Percentiles rank a stretch among this genome's conserved stretches.
Evolutionary conservation across 345 rosid species (phyloP).

Genomic region (Noccaea bulbosa): DNA sequence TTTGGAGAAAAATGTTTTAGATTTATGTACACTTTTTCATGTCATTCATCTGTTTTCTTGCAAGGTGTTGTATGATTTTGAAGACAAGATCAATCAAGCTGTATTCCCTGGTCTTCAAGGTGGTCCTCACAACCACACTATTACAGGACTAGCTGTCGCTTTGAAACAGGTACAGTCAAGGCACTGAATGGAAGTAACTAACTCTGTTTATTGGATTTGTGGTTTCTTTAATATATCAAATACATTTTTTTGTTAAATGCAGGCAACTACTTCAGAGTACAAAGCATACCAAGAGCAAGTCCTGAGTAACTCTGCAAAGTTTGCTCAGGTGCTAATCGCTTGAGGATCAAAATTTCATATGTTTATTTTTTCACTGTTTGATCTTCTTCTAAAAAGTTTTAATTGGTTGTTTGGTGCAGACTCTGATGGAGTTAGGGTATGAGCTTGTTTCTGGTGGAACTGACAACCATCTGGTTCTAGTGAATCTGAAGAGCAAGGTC

Average conservation of each 20-base stretch:
- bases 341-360: neutral
- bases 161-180: conserved; percentile 68
- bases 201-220: neutral
- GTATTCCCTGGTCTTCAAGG: conserved; percentile 99
- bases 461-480: conserved; percentile 95
- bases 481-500: conserved; percentile 92
- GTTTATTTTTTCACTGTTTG: neutral
- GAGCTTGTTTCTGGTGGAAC: conserved; percentile 99
- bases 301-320: conserved; percentile 78
- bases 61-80: conserved; percentile 88
- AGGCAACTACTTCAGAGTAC: conserved; percentile 95
- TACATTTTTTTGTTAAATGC: conserved; percentile 25
- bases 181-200: neutral
- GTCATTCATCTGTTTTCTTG: conserved; percentile 20
- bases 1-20: neutral
- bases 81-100: conserved; percentile 96
- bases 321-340: conserved; percentile 68
- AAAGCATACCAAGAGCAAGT: conserved; percentile 98
- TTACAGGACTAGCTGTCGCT: conserved; percentile 95
- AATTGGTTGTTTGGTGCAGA: conserved; percentile 52
- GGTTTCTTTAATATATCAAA: conserved; percentile 4
- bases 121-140: conserved; percentile 99
- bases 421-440: conserved; percentile 66
- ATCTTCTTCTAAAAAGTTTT: neutral
- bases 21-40: conserved; percentile 12